Percentiles rank a stretch among this genome's conserved stretches.
Conservation (phyloP, 345 rosid species). For the Gossypium ekmanianum region DNA sequence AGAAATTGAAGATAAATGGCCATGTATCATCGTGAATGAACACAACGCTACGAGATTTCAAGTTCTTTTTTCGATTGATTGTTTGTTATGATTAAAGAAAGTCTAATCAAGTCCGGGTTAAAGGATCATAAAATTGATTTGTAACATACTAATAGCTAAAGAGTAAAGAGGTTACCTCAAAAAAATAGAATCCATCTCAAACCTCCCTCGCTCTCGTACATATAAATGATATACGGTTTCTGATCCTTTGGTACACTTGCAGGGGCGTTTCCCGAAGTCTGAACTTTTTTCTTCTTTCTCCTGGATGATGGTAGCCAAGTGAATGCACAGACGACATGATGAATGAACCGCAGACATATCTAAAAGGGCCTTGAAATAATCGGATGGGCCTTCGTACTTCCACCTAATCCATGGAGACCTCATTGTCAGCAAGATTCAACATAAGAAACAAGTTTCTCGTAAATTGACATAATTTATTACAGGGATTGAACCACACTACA, state of each 20-base stretch:
- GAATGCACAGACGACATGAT: conserved; percentile 96
- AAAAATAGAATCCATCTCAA: conserved; percentile 77
- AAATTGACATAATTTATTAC: background rate
- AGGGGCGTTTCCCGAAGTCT: conserved; percentile 61
- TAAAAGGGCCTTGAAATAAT: conserved; percentile 91
- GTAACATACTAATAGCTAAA: background rate
- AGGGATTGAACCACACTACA: conserved; percentile 22
- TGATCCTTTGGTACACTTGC: conserved; percentile 73
- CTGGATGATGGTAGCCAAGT: conserved; percentile 63
- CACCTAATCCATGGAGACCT: conserved; percentile 47
- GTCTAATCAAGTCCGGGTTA: background rate
- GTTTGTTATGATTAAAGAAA: background rate
- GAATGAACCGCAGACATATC: conserved; percentile 98
- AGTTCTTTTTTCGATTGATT: background rate
- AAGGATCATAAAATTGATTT: background rate
- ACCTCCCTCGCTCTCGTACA: conserved; percentile 85
- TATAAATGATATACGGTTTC: conserved; percentile 70
- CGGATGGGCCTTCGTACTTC: conserved; percentile 94
- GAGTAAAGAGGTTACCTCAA: conserved; percentile 46
- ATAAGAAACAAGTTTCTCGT: background rate
- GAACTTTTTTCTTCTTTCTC: conserved; percentile 67
- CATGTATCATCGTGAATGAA: background rate
- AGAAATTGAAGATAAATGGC: background rate
- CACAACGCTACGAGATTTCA: background rate
- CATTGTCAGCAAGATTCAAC: conserved; percentile 13